phyloP scores from a whole-genome alignment of 1,284 basidiomycete genomes.

The Sanguinoderma infundibulare region DNA sequence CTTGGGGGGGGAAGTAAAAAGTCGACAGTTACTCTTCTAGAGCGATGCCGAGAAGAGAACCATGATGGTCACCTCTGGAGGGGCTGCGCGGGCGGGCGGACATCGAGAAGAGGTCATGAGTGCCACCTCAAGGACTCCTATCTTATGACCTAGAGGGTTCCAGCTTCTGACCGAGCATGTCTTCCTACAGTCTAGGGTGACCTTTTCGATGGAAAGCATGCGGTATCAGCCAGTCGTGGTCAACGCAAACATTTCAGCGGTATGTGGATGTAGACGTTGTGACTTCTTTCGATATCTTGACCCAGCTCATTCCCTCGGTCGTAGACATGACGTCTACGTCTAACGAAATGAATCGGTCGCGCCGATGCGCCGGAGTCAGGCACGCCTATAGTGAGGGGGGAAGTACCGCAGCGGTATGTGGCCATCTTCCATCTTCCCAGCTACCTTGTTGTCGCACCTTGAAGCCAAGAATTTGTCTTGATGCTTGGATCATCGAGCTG shows the following conservation, averaged over 20 bases:
- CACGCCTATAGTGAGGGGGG: background rate
- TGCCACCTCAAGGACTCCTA: background rate
- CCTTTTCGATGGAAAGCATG: background rate
- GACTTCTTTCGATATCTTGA: background rate
- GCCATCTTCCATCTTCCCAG: background rate
- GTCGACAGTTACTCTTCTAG: background rate
- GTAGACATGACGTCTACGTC: background rate
- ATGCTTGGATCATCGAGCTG: no score
- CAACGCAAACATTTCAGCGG: background rate
- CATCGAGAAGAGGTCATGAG: background rate
- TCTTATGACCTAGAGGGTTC: background rate
- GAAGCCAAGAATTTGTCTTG: no score
- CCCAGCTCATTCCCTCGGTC: background rate
- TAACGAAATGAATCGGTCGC: no score
- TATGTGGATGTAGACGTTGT: background rate
- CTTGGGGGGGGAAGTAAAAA: background rate
- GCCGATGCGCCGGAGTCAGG: no score
- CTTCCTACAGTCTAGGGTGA: constrained; percentile 1
- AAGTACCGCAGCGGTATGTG: background rate
- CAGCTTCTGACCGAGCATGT: background rate
- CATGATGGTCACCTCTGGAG: background rate
- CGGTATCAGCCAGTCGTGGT: background rate
- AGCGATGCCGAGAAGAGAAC: background rate
- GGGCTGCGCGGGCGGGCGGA: background rate
- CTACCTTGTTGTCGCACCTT: no score